Base-by-base conservation (phyloP, 306 rosid species). In the Ochetophila trinervis region DNA sequence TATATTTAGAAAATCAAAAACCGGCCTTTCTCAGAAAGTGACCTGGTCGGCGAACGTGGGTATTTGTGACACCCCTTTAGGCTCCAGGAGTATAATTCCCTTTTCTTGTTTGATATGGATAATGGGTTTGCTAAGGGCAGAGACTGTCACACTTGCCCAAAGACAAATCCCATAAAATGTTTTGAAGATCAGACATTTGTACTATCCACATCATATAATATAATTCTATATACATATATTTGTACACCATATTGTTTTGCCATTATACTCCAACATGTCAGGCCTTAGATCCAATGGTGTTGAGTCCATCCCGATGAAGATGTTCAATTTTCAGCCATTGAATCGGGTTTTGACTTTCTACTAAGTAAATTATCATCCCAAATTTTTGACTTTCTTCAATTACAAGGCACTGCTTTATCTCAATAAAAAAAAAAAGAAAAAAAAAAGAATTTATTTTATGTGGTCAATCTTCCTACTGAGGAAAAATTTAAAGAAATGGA, bases 1-100 rank as follows among this genome's bases (percentile, higher is more conserved):
- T n/a, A 14, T 10, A 20, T 23, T 16, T 16, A 20, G 5, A 21
- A 13, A 32, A 15, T 34, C 51, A 5, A 17, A 32, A n/a, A 49
- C 48, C 1, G 36, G 15, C 23, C 27, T 32, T 62, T 11, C 6
- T 56, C 47, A 55, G 67, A 77, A 67, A 62, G 65, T 36, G 74
- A 73, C 68, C 19, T 68, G 75, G 82, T 64, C 72, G 75, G 72
- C 61, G 37, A 21, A 49, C 40, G 23, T 19, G 14, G 52, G 22
- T 16, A 36, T 24, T 16, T 63, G 32, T 23, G 60, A 70, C 27
- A n/a, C 27, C 27, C 16, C 16, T 6, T 50, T 8, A 9, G 70
- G 20, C 5, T 49, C 20, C 4, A n/a, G 1, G 55, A 8, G 37
- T 59, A 13, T 63, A 52, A 21, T 62, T 62, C 49, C 14, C 2